Percentiles rank a stretch among this genome's conserved stretches.
Conservation (phyloP, 495 filamentous ascomycete species). For the Lasiosphaeria miniovina region DNA sequence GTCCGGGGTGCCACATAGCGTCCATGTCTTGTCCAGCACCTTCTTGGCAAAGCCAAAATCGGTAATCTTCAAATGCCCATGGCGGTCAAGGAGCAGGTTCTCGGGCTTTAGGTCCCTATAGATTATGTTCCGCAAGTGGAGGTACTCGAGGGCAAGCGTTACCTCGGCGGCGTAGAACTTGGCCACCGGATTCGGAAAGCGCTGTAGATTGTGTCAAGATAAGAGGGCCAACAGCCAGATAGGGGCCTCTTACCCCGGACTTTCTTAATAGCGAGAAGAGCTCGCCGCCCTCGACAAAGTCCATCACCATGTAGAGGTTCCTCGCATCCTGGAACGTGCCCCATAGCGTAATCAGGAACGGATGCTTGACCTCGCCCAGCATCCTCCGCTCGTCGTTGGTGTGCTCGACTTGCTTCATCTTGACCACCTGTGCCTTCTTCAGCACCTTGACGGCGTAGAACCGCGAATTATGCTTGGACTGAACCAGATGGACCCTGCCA, state of each 20-base stretch:
- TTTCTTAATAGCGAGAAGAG: slow-evolving; percentile 92
- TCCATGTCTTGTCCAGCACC: slow-evolving; percentile 99
- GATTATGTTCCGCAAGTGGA: slow-evolving; percentile 93
- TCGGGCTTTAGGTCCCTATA: slow-evolving; percentile 97
- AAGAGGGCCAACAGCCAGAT: background rate
- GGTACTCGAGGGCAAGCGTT: slow-evolving; percentile 89
- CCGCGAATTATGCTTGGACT: slow-evolving; percentile 93
- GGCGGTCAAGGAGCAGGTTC: slow-evolving; percentile 89
- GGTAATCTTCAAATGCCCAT: slow-evolving; percentile 97
- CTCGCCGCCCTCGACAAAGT: slow-evolving; percentile 99
- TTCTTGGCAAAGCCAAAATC: slow-evolving; percentile 99
- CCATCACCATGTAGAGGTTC: slow-evolving; percentile 99
- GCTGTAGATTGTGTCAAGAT: slow-evolving; percentile 50
- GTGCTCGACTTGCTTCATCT: slow-evolving; percentile 99
- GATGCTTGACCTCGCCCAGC: slow-evolving; percentile 92
- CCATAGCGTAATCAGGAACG: slow-evolving; percentile 96
- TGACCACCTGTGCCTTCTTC: slow-evolving; percentile 97
- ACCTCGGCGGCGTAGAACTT: slow-evolving; percentile 99
- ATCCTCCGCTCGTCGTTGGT: slow-evolving; percentile 96
- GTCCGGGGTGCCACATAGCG: slow-evolving; percentile 96
- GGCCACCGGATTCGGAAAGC: slow-evolving; percentile 96
- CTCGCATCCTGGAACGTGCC: slow-evolving; percentile 94
- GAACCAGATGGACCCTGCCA: slow-evolving; percentile 91
- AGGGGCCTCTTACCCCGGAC: slow-evolving; percentile 71
- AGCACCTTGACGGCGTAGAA: slow-evolving; percentile 98